A percentile compares a stretch with the other conserved stretches of the same genome.
Evolutionary conservation across 1,284 basidiomycete genomes (phyloP).

Genomic region (Cutaneotrichosporon sp.): DNA sequence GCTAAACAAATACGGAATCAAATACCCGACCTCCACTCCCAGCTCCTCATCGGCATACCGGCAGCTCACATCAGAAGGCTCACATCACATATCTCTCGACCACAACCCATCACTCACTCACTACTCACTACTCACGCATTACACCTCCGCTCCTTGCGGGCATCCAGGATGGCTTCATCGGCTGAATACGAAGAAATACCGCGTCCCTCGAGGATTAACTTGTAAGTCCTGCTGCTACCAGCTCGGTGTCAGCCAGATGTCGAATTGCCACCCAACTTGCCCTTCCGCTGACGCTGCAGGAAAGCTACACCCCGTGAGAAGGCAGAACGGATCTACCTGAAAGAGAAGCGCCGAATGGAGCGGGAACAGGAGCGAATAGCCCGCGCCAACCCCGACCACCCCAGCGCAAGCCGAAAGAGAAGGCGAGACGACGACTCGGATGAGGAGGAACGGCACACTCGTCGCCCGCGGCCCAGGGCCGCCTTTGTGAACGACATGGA

Average conservation of each 20-base stretch:
- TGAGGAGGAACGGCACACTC: too few species aligned
- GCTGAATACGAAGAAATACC: neutral
- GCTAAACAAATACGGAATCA: too few species aligned
- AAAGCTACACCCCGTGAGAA: constrained; percentile 34
- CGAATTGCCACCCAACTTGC: neutral
- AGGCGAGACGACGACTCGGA: neutral
- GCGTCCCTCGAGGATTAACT: neutral
- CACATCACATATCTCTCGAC: too few species aligned
- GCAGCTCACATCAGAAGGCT: too few species aligned
- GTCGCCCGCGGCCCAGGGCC: too few species aligned
- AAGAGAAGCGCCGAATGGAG: constrained; percentile 24
- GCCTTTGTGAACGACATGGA: neutral
- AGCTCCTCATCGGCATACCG: too few species aligned
- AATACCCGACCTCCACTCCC: too few species aligned
- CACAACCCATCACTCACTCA: too few species aligned
- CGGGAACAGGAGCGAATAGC: constrained; percentile 23
- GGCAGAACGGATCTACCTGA: constrained; percentile 26
- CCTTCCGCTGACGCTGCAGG: constrained; percentile 15
- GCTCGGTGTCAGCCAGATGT: too few species aligned
- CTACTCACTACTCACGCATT: too few species aligned
- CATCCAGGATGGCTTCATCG: neutral
- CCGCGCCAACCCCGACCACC: constrained; percentile 28
- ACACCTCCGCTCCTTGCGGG: too few species aligned
- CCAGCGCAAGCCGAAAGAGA: constrained; percentile 3
- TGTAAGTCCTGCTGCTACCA: neutral